Base-by-base conservation (phyloP, 148 eudicot species). In the Selenicereus undatus region DNA sequence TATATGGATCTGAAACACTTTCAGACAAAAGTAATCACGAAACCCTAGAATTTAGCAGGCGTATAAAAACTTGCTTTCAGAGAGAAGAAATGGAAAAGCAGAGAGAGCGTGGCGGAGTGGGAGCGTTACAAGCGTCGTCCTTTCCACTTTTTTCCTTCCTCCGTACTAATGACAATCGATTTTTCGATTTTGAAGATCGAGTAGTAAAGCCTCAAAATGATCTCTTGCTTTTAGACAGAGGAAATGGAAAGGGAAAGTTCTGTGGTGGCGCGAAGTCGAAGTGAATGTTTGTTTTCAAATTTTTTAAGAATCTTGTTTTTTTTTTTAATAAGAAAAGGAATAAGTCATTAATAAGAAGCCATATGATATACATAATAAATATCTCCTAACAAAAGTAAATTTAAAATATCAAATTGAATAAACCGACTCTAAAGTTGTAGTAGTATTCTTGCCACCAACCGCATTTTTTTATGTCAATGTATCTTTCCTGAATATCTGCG, bases 21-120 rank as follows among this genome's bases (percentile, higher is more conserved):
- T 12, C 24, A 20, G 74, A 27, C n/a, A 68, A 78, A 10, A 29
- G 30, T 16, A 52, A 42, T 5, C 35, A 51, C 69, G 51, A 81
- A 81, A 82, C 81, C 84, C 81, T 77, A 77, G 48, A 82, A 82
- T 42, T 76, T 70, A 18, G 45, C 42, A 65, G 51, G 27, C 17
- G 18, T 56, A 56, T 12, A 35, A 32, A 1, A 32, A 32, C n/a
- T n/a, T n/a, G n/a, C n/a, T n/a, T n/a, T n/a, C n/a, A n/a, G n/a
- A n/a, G n/a, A n/a, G n/a, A n/a, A n/a, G 39, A 4, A 36, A 64
- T 50, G 8, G 56, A 51, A 16, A 22, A 26, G 60, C n/a, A 18
- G 65, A 64, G 78, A 75, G 78, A 43, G n/a, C 2, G n/a, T 0
- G 64, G 1, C 1, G 64, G 52, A 48, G 13, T 48, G 52, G 52